phyloP scores from a whole-genome alignment of 2,329 filamentous ascomycete species.

The Botryotinia calthae region DNA sequence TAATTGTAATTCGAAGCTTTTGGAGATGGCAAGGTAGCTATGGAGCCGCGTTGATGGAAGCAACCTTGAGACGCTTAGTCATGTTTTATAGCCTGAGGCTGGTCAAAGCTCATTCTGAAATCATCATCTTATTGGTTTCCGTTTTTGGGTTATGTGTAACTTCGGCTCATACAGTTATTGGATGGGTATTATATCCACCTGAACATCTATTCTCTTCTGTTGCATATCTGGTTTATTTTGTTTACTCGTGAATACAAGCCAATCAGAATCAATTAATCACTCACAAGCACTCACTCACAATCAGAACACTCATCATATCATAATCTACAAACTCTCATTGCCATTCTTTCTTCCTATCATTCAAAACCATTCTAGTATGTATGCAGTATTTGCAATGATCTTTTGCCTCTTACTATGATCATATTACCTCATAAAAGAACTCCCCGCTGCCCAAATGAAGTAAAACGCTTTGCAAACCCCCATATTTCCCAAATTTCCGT shows the following conservation, averaged over 20 bases:
- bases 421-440: constrained; percentile 12
- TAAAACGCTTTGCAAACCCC: constrained; percentile 3
- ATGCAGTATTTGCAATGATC: constrained; percentile 17
- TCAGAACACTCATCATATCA: not conserved
- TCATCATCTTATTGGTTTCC: not conserved
- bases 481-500: constrained; percentile 12
- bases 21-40: constrained; percentile 18
- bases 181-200: not conserved
- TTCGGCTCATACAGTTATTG: not conserved
- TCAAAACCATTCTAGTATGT: constrained; percentile 19
- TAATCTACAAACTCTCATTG: constrained; percentile 19
- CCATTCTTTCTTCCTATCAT: constrained; percentile 14
- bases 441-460: constrained; percentile 6
- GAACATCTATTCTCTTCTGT: not conserved
- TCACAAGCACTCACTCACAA: not conserved
- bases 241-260: constrained; percentile 1
- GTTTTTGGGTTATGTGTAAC: not conserved
- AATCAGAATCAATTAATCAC: not conserved
- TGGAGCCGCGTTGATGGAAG: constrained; percentile 20
- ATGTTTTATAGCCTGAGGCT: constrained; percentile 1
- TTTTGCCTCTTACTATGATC: constrained; percentile 9
- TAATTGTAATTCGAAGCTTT: constrained; percentile 14
- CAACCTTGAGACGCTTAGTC: constrained; percentile 17
- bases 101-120: not conserved
- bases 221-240: not conserved